A percentile compares a stretch with the other conserved stretches of the same genome.
phyloP scores from a whole-genome alignment of 352 stramenopile species.

The Paralagenidium karlingii region DNA sequence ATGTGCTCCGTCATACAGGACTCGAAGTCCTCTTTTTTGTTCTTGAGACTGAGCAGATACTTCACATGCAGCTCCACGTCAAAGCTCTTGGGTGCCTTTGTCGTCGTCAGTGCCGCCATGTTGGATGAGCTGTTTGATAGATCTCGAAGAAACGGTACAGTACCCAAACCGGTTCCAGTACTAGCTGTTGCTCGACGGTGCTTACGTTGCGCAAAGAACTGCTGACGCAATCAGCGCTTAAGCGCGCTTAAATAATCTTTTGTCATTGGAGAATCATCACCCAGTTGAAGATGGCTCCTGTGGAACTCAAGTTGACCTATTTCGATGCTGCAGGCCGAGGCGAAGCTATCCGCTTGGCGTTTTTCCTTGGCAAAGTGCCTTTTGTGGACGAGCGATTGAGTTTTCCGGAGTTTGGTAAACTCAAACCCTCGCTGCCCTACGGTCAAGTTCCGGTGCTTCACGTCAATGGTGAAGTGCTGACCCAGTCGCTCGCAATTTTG shows the following conservation, averaged over 20 bases:
- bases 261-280: no score
- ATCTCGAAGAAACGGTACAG: no score
- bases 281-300: background rate
- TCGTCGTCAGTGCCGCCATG: no score
- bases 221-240: no score
- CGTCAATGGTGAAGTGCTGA: conserved; percentile 12
- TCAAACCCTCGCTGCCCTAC: conserved; percentile 15
- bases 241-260: no score
- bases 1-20: conserved; percentile 95
- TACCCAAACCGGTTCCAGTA: no score
- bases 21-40: conserved; percentile 85
- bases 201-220: no score
- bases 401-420: conserved; percentile 12
- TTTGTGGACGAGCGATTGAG: conserved; percentile 22
- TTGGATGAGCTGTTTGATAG: no score
- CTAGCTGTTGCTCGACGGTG: no score
- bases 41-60: conserved; percentile 67
- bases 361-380: conserved; percentile 16
- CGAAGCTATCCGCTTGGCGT: conserved; percentile 17
- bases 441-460: conserved; percentile 19
- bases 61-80: conserved; percentile 55
- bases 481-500: conserved; percentile 15
- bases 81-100: no score
- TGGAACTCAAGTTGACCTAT: conserved; percentile 21
- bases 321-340: conserved; percentile 21